These are phyloP conservation scores for Cordyceps javanica DNA, from an alignment of 2,329 filamentous ascomycete species.

Conservation along the genomic window DNA sequence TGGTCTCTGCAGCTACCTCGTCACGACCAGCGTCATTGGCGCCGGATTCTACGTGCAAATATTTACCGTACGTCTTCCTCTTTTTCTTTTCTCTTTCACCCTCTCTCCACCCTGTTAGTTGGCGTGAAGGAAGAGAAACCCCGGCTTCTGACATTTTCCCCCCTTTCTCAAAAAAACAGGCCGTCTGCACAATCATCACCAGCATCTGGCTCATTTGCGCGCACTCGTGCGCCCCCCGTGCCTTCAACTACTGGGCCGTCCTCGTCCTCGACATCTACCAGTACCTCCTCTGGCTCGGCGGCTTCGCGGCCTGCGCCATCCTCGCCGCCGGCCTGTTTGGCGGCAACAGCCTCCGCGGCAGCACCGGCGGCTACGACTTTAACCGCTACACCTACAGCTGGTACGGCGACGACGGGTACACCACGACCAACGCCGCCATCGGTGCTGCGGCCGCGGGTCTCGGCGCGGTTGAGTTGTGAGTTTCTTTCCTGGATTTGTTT, in stretches of 20 bases:
- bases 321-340: constrained; percentile 24
- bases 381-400: neutral
- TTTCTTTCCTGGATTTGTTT: too few species aligned
- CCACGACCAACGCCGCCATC: constrained; percentile 22
- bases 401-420: neutral
- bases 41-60: constrained; percentile 29
- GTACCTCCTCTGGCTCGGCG: constrained; percentile 46
- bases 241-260: constrained; percentile 50
- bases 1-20: constrained; percentile 41
- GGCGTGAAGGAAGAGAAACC: neutral
- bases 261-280: constrained; percentile 45
- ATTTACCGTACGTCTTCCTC: constrained; percentile 31
- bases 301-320: constrained; percentile 35
- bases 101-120: too few species aligned
- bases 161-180: constrained; percentile 20
- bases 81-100: too few species aligned
- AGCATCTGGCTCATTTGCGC: constrained; percentile 42
- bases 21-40: constrained; percentile 26
- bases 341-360: neutral
- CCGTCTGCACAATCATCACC: constrained; percentile 37
- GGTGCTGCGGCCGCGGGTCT: constrained; percentile 32
- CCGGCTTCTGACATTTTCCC: too few species aligned
- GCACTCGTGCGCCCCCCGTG: constrained; percentile 30
- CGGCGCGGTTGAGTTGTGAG: constrained; percentile 39
- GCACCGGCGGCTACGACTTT: constrained; percentile 2